phyloP scores from a whole-genome alignment of 345 rosid species.

The Iberis pinnata region DNA sequence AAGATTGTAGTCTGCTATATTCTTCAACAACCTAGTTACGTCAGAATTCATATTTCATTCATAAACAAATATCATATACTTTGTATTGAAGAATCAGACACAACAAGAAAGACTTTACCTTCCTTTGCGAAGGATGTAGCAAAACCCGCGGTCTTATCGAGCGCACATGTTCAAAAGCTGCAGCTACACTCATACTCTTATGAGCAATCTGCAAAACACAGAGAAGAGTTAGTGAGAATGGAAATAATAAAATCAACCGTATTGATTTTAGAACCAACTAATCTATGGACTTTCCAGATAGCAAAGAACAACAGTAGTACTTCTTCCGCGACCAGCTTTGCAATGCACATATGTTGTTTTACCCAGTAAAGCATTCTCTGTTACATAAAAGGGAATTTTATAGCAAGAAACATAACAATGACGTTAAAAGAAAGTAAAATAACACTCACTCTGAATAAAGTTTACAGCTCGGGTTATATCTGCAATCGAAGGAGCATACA shows the following conservation, averaged over 20 bases:
- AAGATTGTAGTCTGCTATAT: conserved; percentile 11
- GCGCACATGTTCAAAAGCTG: conserved; percentile 50
- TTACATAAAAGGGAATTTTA: background rate
- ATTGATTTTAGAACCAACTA: background rate
- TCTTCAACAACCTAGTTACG: background rate
- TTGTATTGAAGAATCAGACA: conserved; percentile 12
- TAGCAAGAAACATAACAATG: background rate
- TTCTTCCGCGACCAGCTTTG: conserved; percentile 94
- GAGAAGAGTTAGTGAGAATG: background rate
- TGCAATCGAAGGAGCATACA: conserved; percentile 63
- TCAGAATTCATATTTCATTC: background rate
- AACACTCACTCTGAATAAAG: conserved; percentile 61
- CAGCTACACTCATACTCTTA: conserved; percentile 50
- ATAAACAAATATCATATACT: conserved; percentile 11
- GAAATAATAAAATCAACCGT: too few species aligned
- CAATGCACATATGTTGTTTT: conserved; percentile 84
- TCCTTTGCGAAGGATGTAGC: conserved; percentile 50
- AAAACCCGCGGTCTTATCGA: conserved; percentile 60
- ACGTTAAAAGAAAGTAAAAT: background rate
- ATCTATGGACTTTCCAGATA: conserved; percentile 46
- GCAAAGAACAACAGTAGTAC: conserved; percentile 84
- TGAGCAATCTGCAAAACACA: conserved; percentile 37
- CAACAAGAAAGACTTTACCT: conserved; percentile 28
- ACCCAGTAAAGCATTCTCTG: conserved; percentile 55
- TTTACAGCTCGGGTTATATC: conserved; percentile 60